These are phyloP conservation scores for Penicillium sp. DNA, from an alignment of 2,329 filamentous ascomycete species.

Conservation along the genomic window DNA sequence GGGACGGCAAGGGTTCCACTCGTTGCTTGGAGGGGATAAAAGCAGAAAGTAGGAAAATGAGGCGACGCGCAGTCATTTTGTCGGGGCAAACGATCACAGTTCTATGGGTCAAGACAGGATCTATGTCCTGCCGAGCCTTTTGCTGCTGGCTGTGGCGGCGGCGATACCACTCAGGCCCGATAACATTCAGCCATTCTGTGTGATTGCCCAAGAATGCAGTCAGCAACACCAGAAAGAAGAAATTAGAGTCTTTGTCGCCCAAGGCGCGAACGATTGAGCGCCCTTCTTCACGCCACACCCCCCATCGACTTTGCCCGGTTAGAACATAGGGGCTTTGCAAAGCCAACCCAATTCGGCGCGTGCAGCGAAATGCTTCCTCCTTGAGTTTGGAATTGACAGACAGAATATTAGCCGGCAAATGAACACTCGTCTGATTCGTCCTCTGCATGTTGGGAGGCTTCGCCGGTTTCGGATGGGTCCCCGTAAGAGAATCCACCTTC, in stretches of 20 bases:
- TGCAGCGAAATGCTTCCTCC: conserved; percentile 42
- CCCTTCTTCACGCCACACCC: conserved; percentile 56
- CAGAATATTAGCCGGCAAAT: conserved; percentile 47
- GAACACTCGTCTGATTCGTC: conserved; percentile 44
- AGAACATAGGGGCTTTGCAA: conserved; percentile 52
- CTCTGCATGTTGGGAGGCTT: conserved; percentile 45
- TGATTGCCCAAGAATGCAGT: conserved; percentile 57
- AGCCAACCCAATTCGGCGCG: conserved; percentile 48
- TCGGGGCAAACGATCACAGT: conserved; percentile 54
- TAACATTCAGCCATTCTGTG: conserved; percentile 53
- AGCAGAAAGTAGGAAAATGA: conserved; percentile 54
- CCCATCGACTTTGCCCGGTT: conserved; percentile 55
- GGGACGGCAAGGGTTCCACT: conserved; percentile 34
- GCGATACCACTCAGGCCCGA: conserved; percentile 51
- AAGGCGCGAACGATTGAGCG: conserved; percentile 52
- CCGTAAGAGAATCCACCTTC: conserved; percentile 39
- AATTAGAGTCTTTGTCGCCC: conserved; percentile 52
- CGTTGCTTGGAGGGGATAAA: conserved; percentile 50
- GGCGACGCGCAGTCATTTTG: conserved; percentile 53
- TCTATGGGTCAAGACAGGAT: conserved; percentile 46
- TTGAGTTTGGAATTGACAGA: conserved; percentile 41
- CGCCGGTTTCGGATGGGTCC: conserved; percentile 38
- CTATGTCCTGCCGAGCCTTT: conserved; percentile 42
- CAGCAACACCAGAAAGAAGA: conserved; percentile 54
- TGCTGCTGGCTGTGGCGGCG: conserved; percentile 49